These are phyloP conservation scores for Tylopilus vinaceipallidus DNA, from an alignment of 768 basidiomycete species.

Conservation along the genomic window DNA sequence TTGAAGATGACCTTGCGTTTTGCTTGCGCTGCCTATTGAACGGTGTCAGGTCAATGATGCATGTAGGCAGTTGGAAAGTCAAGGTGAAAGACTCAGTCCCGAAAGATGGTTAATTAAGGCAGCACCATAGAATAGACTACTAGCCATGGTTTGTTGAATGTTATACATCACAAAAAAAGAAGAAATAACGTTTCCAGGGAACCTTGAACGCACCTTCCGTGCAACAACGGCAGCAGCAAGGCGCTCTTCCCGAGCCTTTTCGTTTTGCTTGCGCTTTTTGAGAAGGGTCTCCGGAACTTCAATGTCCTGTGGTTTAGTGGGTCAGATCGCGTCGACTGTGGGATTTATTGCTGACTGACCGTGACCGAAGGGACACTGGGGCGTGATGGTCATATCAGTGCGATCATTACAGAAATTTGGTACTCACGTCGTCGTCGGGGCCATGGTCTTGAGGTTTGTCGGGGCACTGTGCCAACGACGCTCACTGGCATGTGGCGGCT, in stretches of 20 bases:
- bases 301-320: conserved; percentile 55
- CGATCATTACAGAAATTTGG: conserved; percentile 1
- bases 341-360: conserved; percentile 33
- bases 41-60: conserved; percentile 13
- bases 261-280: conserved; percentile 98
- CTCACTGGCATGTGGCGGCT: conserved; percentile 35
- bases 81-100: conserved; percentile 50
- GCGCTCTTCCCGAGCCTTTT: conserved; percentile 94
- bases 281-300: conserved; percentile 99
- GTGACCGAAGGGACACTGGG: conserved; percentile 46
- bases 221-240: conserved; percentile 79
- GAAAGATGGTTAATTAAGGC: conserved; percentile 87
- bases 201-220: conserved; percentile 69
- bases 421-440: conserved; percentile 53
- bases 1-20: conserved; percentile 99
- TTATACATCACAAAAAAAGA: conserved; percentile 70
- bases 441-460: conserved; percentile 44
- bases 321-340: conserved; percentile 15
- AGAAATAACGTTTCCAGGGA: conserved; percentile 16
- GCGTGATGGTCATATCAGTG: not conserved
- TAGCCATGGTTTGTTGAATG: conserved; percentile 73
- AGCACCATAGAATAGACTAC: conserved; percentile 57
- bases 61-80: not conserved
- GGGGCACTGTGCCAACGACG: conserved; percentile 20
- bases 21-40: conserved; percentile 71